Percentiles rank a stretch among this genome's conserved stretches.
phyloP scores from a whole-genome alignment of 306 rosid species.

The Cucumis cinereus region DNA sequence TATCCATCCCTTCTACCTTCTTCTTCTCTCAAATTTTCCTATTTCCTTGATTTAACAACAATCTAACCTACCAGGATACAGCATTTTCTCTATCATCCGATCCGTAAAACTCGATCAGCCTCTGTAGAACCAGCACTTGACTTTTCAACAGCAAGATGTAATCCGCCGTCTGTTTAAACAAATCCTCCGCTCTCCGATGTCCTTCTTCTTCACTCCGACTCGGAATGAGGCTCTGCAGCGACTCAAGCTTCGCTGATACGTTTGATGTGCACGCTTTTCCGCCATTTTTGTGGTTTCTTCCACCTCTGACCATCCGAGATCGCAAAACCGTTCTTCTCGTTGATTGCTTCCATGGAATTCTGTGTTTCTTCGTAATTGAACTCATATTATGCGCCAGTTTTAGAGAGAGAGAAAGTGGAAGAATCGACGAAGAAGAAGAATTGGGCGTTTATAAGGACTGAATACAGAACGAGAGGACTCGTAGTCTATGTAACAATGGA shows the following conservation, averaged over 20 bases:
- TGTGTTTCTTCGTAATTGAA: conserved; percentile 29
- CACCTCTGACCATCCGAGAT: conserved; percentile 14
- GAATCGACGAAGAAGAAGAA: neutral
- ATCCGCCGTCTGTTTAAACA: conserved; percentile 78
- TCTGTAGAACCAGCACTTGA: conserved; percentile 65
- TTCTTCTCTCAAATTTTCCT: neutral
- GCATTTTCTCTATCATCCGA: conserved; percentile 27
- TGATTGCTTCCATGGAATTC: conserved; percentile 19
- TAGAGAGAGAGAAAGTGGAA: neutral
- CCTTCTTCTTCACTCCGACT: conserved; percentile 6
- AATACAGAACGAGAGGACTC: neutral
- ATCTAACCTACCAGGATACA: conserved; percentile 11
- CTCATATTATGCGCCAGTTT: conserved; percentile 25
- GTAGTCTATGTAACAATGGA: conserved; percentile 47
- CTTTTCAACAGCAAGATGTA: conserved; percentile 57
- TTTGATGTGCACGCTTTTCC: conserved; percentile 22
- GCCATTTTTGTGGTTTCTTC: conserved; percentile 24
- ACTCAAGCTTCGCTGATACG: conserved; percentile 45
- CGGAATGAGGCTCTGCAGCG: conserved; percentile 60
- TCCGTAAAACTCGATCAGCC: conserved; percentile 52
- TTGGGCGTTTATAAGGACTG: neutral
- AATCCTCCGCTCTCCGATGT: conserved; percentile 34
- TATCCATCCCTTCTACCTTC: neutral
- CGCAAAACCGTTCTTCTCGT: conserved; percentile 4
- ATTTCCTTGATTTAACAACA: conserved; percentile 9